Base-by-base conservation (phyloP, 2,329 filamentous ascomycete genomes). In the Botryotinia narcissicola region DNA sequence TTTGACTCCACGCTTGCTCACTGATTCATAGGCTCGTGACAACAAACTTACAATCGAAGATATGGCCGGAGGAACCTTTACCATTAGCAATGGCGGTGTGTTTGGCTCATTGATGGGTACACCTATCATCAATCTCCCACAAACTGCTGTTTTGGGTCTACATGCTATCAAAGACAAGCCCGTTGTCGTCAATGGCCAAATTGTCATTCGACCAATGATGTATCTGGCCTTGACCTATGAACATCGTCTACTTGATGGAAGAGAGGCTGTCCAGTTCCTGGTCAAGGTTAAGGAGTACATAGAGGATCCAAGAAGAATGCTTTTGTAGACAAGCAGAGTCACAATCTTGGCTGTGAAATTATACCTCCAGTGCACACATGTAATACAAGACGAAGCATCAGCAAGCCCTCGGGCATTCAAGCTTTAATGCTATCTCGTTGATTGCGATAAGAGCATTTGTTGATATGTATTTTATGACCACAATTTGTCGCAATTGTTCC, bases 191-290 rank as follows among this genome's bases (percentile, higher is more conserved):
- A 94, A 98, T 80, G 96, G 96, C 81, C 97, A 98, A 86, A 87
- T 98, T 73, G 95, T 98, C 83, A 93, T 97, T 78, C 90, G 96
- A 78, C 96, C 96, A n/a, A 98, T 99, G 94, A 99, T 99, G 96
- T 98, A 97, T 84, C 89, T 99, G 77, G 96, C 96, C 60, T 88
- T 99, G 74, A 99, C 96, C 22, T 99, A 99, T 82, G 96, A 99
- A 83, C 96, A 99, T 85, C 93, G 96, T 81, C 89, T 99, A 68
- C 87, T 99, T 37, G 96, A 98, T 83, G 96, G 96, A 69, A 90
- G 95, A 82, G 95, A 98, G 85, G 96, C 95, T 64, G 94, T 97
- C 59, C 96, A 95, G 75, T 98, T 98, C 88, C 87, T 98, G 78
- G 92, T 98, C 75, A 97, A 97, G 89, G 87, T 99, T 80, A 98